These are phyloP conservation scores for Suhomyces atakaporum DNA, from an alignment of 1,139 yeast genomes.

Conservation along the genomic window DNA sequence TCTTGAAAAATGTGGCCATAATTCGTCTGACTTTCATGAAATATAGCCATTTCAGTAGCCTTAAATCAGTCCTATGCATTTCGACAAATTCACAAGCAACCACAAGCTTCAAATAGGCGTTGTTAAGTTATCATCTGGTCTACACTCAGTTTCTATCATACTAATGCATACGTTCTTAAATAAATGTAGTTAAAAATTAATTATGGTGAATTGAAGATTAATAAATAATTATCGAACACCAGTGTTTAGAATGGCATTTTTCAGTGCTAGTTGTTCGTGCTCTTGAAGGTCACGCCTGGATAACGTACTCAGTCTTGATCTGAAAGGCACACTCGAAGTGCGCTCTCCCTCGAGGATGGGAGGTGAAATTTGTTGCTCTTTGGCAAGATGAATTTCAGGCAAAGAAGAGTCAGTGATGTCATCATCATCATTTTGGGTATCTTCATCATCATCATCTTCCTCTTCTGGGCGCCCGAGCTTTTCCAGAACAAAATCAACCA, in stretches of 20 bases:
- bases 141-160: too few relatives aligned
- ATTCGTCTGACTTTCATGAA: too few relatives aligned
- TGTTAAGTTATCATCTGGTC: too few relatives aligned
- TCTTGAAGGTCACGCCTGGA: slow-evolving; percentile 11
- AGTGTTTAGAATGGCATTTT: slow-evolving; percentile 13
- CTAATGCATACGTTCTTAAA: neutral
- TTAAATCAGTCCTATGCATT: too few relatives aligned
- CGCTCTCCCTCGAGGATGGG: slow-evolving; percentile 7
- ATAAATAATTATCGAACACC: slow-evolving; percentile 4
- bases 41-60: too few relatives aligned
- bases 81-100: too few relatives aligned
- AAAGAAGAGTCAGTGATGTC: slow-evolving; percentile 4
- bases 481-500: slow-evolving; percentile 30
- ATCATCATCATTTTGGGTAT: slow-evolving; percentile 17
- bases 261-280: slow-evolving; percentile 13
- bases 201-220: neutral
- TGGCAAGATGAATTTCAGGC: slow-evolving; percentile 7
- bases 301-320: slow-evolving; percentile 11
- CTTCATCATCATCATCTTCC: slow-evolving; percentile 22
- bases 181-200: neutral
- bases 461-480: slow-evolving; percentile 28
- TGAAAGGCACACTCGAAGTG: neutral
- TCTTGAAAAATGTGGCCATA: too few relatives aligned
- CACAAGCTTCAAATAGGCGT: too few relatives aligned
- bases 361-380: slow-evolving; percentile 1